Percentiles rank a stretch among this genome's conserved stretches.
Conservation (phyloP, 352 stramenopile genomes). For the Thraustotheca clavata region DNA sequence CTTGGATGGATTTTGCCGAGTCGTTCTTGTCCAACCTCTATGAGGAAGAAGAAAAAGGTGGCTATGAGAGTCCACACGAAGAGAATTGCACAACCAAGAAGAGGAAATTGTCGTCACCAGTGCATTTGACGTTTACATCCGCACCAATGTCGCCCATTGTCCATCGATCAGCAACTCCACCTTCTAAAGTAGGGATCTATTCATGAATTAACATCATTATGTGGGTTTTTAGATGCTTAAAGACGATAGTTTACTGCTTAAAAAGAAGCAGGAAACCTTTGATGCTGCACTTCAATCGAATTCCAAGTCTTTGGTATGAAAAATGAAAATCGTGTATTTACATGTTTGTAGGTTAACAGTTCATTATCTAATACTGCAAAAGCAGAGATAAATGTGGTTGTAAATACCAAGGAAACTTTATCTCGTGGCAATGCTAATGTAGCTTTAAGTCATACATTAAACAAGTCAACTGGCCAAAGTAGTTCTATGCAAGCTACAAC, state of each 20-base stretch:
- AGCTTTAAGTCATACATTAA: too few species aligned
- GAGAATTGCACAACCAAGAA: neutral
- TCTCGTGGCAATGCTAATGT: too few species aligned
- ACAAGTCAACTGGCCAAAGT: too few species aligned
- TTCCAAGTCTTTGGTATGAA: too few species aligned
- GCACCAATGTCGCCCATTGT: neutral
- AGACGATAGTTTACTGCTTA: neutral
- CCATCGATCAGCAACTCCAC: neutral
- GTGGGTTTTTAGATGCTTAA: neutral
- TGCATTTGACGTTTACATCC: neutral
- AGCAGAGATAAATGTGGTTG: too few species aligned
- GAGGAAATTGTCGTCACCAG: neutral
- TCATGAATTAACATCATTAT: neutral
- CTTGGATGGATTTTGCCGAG: constrained; percentile 16
- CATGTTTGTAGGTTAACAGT: too few species aligned
- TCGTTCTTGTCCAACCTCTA: constrained; percentile 19
- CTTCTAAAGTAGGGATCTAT: neutral
- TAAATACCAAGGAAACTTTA: too few species aligned
- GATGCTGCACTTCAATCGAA: too few species aligned
- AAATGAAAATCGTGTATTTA: too few species aligned
- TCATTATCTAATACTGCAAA: too few species aligned
- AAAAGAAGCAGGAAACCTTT: neutral
- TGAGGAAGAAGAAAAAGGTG: constrained; percentile 1
- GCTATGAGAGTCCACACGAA: neutral
- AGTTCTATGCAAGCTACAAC: too few species aligned